Evolutionary conservation across 805 yeast species (phyloP).

Genomic region (Starmerella apicola): DNA sequence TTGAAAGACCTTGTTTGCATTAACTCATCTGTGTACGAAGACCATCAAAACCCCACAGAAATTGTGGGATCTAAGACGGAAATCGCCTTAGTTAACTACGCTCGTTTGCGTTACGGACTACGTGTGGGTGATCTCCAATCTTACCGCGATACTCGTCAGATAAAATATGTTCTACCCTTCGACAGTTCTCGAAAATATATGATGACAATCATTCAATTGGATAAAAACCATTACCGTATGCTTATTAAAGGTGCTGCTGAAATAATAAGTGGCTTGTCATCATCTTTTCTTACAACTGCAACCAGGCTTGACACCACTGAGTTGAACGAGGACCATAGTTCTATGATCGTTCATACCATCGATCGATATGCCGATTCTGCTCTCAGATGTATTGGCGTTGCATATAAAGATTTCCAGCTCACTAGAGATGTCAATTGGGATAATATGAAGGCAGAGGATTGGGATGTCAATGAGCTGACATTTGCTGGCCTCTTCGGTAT

Average conservation of each 20-base stretch:
- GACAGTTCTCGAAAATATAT: constrained; percentile 92
- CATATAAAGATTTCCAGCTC: constrained; percentile 50
- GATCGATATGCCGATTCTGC: constrained; percentile 63
- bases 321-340: constrained; percentile 22
- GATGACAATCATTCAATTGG: constrained; percentile 51
- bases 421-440: constrained; percentile 11
- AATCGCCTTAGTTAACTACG: constrained; percentile 66
- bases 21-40: constrained; percentile 85
- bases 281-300: constrained; percentile 18
- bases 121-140: constrained; percentile 35
- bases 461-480: constrained; percentile 28
- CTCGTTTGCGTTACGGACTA: constrained; percentile 40
- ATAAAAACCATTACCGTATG: constrained; percentile 38
- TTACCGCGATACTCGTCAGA: constrained; percentile 33
- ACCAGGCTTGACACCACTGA: neutral
- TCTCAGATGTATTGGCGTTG: constrained; percentile 77
- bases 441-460: constrained; percentile 16
- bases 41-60: constrained; percentile 36
- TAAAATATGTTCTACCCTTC: constrained; percentile 73
- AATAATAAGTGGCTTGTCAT: constrained; percentile 54
- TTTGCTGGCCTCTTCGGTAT: constrained; percentile 79
- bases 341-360: constrained; percentile 32
- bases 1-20: constrained; percentile 49
- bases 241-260: constrained; percentile 93
- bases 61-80: constrained; percentile 92